Percentiles rank a stretch among this genome's conserved stretches.
phyloP scores from a whole-genome alignment of 768 basidiomycete genomes.

The Fomitopsis serialis region DNA sequence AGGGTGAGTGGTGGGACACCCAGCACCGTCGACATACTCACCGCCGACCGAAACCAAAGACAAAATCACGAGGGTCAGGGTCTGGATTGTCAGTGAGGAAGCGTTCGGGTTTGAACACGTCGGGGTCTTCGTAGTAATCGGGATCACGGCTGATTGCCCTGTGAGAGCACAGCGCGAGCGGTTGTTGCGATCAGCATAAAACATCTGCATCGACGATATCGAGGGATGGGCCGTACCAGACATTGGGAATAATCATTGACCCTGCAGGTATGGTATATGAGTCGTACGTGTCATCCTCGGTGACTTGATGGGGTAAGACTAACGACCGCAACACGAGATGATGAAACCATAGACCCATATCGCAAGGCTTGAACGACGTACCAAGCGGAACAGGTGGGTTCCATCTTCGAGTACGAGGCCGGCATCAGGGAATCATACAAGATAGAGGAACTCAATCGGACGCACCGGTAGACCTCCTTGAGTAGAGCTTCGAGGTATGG shows the following conservation, averaged over 20 bases:
- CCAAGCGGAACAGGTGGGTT: constrained; percentile 5
- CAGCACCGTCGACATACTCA: no score
- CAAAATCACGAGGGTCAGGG: background rate
- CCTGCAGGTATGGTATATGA: constrained; percentile 12
- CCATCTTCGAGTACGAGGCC: background rate
- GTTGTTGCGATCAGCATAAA: no score
- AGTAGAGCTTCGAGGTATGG: constrained; percentile 5
- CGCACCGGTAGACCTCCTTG: constrained; percentile 4
- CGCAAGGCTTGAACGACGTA: background rate
- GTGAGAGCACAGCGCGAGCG: no score
- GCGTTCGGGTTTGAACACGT: no score
- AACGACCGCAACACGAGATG: background rate
- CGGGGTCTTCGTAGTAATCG: no score
- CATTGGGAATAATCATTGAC: constrained; percentile 7
- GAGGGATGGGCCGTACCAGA: constrained; percentile 6
- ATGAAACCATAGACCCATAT: no score
- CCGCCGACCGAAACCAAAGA: no score
- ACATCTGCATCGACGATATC: no score
- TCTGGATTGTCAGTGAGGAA: background rate
- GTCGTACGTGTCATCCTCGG: constrained; percentile 11
- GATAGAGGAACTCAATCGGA: background rate
- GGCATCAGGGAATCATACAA: no score
- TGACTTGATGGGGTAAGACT: background rate
- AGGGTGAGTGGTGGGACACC: no score
- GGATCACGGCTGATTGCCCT: no score